A percentile compares a stretch with the other conserved stretches of the same genome.
Conservation (phyloP, 345 rosid species). For the Odontarrhena argentea region DNA sequence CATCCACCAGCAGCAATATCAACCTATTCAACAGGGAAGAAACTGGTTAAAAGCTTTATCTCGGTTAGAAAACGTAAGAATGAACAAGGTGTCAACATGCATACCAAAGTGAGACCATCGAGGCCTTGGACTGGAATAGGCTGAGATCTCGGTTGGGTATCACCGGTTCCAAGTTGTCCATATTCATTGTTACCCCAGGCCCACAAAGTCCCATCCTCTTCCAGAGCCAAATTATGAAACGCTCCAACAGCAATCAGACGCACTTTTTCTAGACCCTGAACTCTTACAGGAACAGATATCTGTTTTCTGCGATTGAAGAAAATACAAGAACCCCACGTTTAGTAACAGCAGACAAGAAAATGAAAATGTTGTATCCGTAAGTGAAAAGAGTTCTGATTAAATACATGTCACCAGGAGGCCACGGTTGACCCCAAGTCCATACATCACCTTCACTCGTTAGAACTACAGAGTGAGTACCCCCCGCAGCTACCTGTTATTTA, state of each 20-base stretch:
- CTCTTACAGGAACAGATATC: slow-evolving; percentile 93
- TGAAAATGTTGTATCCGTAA: not conserved
- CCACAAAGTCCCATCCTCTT: slow-evolving; percentile 92
- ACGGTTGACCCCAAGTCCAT: slow-evolving; percentile 99
- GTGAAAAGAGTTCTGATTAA: slow-evolving; percentile 6
- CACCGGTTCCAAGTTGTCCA: slow-evolving; percentile 99
- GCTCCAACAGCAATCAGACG: slow-evolving; percentile 94
- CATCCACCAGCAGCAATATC: slow-evolving; percentile 99
- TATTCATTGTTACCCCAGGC: slow-evolving; percentile 99
- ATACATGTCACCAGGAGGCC: slow-evolving; percentile 99
- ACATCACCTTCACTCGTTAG: slow-evolving; percentile 88
- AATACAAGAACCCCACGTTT: not conserved
- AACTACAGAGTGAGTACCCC: slow-evolving; percentile 99
- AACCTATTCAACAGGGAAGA: slow-evolving; percentile 50
- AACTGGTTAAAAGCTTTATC: not conserved
- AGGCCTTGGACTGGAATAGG: slow-evolving; percentile 93
- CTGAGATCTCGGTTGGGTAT: slow-evolving; percentile 97
- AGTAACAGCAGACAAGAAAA: slow-evolving; percentile 20
- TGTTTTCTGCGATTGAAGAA: slow-evolving; percentile 67
- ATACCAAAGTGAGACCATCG: slow-evolving; percentile 75
- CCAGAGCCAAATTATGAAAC: slow-evolving; percentile 94
- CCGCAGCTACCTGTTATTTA: slow-evolving; percentile 84
- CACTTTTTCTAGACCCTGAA: slow-evolving; percentile 95
- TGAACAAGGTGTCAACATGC: not conserved
- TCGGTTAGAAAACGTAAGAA: not conserved